A percentile compares a stretch with the other conserved stretches of the same genome.
Evolutionary conservation across 805 yeast genomes (phyloP).

Genomic region (Ogataea henricii): DNA sequence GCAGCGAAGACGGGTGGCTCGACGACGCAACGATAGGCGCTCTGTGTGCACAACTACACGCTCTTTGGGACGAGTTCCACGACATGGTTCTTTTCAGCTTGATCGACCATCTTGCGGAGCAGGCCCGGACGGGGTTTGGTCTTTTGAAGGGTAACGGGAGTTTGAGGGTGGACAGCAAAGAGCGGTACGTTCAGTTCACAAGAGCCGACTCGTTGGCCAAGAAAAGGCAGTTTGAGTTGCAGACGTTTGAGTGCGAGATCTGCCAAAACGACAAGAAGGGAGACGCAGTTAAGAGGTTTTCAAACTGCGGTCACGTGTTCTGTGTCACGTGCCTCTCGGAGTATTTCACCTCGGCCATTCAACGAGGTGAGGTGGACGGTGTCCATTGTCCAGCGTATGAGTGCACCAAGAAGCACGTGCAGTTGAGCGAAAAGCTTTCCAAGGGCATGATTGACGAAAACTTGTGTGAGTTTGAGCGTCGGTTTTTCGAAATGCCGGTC

Average conservation of each 20-base stretch:
- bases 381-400: conserved; percentile 62
- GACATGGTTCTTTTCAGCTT: conserved; percentile 45
- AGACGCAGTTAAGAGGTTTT: conserved; percentile 35
- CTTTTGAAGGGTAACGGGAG: conserved; percentile 12
- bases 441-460: conserved; percentile 20
- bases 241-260: conserved; percentile 54
- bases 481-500: conserved; percentile 45
- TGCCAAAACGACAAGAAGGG: conserved; percentile 57
- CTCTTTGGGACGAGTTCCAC: conserved; percentile 38
- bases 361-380: conserved; percentile 49
- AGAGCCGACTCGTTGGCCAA: conserved; percentile 29
- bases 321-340: conserved; percentile 48
- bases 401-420: conserved; percentile 38
- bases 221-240: conserved; percentile 32
- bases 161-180: conserved; percentile 1
- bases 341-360: conserved; percentile 44
- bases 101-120: conserved; percentile 41
- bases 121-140: conserved; percentile 21
- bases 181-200: conserved; percentile 13
- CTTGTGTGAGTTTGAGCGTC: conserved; percentile 35
- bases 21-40: conserved; percentile 14
- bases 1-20: conserved; percentile 35
- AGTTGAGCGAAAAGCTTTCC: conserved; percentile 17
- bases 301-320: conserved; percentile 51
- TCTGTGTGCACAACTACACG: conserved; percentile 24